Percentiles rank a stretch among this genome's conserved stretches.
Evolutionary conservation across 2,329 filamentous ascomycete species (phyloP).

Genomic region (Xylariaceae sp.): DNA sequence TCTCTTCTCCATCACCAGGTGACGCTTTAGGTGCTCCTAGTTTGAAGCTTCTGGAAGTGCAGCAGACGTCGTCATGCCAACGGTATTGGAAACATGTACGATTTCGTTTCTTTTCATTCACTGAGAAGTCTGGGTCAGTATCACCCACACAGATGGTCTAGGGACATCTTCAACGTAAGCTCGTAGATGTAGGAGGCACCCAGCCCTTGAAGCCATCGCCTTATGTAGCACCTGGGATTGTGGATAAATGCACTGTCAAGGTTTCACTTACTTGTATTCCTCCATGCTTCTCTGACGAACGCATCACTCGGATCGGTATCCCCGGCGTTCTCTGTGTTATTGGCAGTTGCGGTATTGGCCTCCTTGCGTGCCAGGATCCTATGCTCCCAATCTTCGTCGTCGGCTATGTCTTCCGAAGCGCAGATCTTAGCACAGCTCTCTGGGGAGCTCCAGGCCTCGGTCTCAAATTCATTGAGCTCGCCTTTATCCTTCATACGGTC

Average conservation of each 20-base stretch:
- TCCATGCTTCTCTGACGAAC: conserved; percentile 16
- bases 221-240: too few species aligned
- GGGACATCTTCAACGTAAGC: too few species aligned
- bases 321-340: conserved; percentile 23
- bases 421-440: conserved; percentile 49
- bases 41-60: conserved; percentile 39
- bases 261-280: conserved; percentile 5
- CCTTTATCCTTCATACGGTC: conserved; percentile 33
- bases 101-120: conserved; percentile 28
- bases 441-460: conserved; percentile 39
- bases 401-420: conserved; percentile 34
- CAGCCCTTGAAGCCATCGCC: too few species aligned
- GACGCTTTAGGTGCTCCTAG: conserved; percentile 35
- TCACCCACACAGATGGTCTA: too few species aligned
- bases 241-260: too few species aligned
- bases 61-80: conserved; percentile 40
- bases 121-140: too few species aligned
- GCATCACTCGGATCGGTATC: conserved; percentile 22
- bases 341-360: conserved; percentile 19
- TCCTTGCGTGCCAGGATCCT: conserved; percentile 17
- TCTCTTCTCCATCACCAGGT: conserved; percentile 23
- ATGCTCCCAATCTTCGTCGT: conserved; percentile 27
- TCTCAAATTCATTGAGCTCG: conserved; percentile 38
- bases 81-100: conserved; percentile 43
- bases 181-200: too few species aligned